Conservation (phyloP, 1,284 basidiomycete genomes). For the Papiliotrema laurentii region DNA sequence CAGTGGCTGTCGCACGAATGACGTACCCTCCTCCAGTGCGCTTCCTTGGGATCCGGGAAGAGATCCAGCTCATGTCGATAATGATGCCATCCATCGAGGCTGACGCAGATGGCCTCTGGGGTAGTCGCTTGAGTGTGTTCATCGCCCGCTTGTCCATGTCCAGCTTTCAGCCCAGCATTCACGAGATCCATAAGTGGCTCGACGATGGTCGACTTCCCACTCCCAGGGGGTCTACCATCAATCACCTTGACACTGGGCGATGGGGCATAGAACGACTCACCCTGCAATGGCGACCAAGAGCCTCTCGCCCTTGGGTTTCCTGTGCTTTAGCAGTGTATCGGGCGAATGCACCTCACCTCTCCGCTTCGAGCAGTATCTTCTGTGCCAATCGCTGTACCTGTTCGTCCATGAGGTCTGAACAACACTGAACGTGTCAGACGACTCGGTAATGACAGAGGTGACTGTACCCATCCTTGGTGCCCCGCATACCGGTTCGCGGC, state of each 20-base stretch:
- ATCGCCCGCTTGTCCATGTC: not conserved
- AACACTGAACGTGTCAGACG: too few species aligned
- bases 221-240: constrained; percentile 44
- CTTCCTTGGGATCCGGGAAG: constrained; percentile 26
- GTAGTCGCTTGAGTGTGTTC: not conserved
- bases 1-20: constrained; percentile 33
- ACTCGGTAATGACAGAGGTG: too few species aligned
- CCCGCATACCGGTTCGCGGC: too few species aligned
- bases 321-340: too few species aligned
- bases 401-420: too few species aligned
- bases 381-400: too few species aligned
- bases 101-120: constrained; percentile 46
- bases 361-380: too few species aligned
- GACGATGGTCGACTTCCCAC: constrained; percentile 52
- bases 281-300: constrained; percentile 58
- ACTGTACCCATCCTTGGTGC: too few species aligned
- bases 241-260: constrained; percentile 1
- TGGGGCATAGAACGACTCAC: constrained; percentile 5
- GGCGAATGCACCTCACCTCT: too few species aligned
- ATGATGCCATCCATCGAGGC: constrained; percentile 54
- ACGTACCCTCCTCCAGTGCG: constrained; percentile 28
- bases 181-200: constrained; percentile 43
- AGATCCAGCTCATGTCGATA: constrained; percentile 44
- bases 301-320: constrained; percentile 51
- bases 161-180: constrained; percentile 29